Conservation (phyloP, 176 grass and related monocot genomes). For the Melocanna baccifera region DNA sequence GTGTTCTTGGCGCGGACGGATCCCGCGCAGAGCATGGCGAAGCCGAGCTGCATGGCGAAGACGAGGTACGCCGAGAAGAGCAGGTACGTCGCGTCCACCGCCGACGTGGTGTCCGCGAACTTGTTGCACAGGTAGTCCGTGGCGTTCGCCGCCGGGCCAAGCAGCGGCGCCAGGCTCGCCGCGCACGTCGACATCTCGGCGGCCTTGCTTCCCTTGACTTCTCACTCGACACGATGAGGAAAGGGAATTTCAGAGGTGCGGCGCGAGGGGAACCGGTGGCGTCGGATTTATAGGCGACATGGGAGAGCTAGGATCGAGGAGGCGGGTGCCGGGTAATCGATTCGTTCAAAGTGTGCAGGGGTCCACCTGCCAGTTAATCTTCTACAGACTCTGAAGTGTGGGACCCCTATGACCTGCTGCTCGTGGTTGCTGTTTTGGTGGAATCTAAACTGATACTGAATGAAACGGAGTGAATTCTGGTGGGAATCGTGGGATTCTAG, state of each 20-base stretch:
- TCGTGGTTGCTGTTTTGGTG: neutral
- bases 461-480: neutral
- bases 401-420: neutral
- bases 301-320: neutral
- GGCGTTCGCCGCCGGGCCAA: constrained; percentile 64
- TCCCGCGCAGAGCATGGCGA: constrained; percentile 91
- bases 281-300: constrained; percentile 40
- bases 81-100: constrained; percentile 88
- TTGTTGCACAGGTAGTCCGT: constrained; percentile 57
- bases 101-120: constrained; percentile 67
- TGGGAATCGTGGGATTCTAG: neutral
- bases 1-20: constrained; percentile 95
- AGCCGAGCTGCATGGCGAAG: constrained; percentile 95
- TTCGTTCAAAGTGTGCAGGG: constrained; percentile 2
- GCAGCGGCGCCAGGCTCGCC: constrained; percentile 53
- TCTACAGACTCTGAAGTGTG: neutral
- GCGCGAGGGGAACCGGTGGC: neutral
- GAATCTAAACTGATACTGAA: neutral
- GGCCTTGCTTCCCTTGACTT: neutral
- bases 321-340: neutral
- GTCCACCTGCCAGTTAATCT: constrained; percentile 14
- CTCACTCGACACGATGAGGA: neutral
- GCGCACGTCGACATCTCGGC: constrained; percentile 65
- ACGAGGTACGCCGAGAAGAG: constrained; percentile 97
- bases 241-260: neutral